phyloP scores from a whole-genome alignment of 805 yeast genomes.

The Candida verbasci region DNA sequence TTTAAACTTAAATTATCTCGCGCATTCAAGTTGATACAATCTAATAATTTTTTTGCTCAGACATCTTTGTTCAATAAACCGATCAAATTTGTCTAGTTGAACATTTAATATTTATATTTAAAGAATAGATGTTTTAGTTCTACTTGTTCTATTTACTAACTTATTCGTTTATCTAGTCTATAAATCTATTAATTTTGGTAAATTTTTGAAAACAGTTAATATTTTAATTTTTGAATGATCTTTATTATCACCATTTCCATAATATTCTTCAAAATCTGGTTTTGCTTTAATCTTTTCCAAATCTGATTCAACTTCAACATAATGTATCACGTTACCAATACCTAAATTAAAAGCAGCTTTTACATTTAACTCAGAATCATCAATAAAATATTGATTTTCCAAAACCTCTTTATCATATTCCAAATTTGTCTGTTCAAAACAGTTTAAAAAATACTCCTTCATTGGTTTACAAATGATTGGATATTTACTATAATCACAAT shows the following conservation, averaged over 20 bases:
- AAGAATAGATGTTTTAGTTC: too few species aligned
- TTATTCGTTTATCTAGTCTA: not conserved
- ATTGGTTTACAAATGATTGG: constrained; percentile 90
- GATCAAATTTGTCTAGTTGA: too few species aligned
- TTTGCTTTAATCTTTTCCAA: constrained; percentile 26
- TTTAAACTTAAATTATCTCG: too few species aligned
- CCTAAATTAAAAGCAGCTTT: constrained; percentile 69
- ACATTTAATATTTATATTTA: too few species aligned
- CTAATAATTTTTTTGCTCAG: too few species aligned
- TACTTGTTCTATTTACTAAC: not conserved
- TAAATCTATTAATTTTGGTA: constrained; percentile 13
- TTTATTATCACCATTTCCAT: constrained; percentile 27
- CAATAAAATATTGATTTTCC: constrained; percentile 67
- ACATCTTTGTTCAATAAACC: too few species aligned
- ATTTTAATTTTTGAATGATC: constrained; percentile 27
- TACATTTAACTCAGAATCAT: constrained; percentile 80
- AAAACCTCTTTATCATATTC: constrained; percentile 26
- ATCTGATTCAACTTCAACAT: constrained; percentile 66
- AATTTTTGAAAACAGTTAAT: constrained; percentile 30
- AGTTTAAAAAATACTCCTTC: constrained; percentile 57
- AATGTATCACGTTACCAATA: constrained; percentile 68
- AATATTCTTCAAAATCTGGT: constrained; percentile 29
- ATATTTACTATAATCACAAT: constrained; percentile 74
- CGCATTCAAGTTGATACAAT: too few species aligned
- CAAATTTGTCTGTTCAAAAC: constrained; percentile 62